Percentiles rank a stretch among this genome's conserved stretches.
Conservation (phyloP, 2,329 filamentous ascomycete species). For the Trichoderma hamatum region DNA sequence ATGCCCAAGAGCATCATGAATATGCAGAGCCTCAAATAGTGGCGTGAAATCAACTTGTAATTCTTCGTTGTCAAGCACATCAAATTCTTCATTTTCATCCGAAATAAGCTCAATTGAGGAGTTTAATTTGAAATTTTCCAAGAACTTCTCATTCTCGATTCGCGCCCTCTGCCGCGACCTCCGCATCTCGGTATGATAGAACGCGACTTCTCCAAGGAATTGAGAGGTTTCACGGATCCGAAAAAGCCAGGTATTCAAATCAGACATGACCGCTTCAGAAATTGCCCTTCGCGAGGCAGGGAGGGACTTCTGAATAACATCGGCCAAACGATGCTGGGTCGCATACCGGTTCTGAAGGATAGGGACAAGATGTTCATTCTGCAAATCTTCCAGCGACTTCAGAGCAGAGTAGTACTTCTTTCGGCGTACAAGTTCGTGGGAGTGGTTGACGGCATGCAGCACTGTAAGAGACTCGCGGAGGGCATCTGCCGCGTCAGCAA, state of each 20-base stretch:
- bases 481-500: conserved; percentile 87
- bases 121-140: conserved; percentile 87
- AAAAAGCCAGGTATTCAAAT: conserved; percentile 95
- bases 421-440: conserved; percentile 86
- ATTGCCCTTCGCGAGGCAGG: conserved; percentile 91
- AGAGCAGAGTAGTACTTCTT: conserved; percentile 96
- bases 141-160: conserved; percentile 71
- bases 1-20: conserved; percentile 91
- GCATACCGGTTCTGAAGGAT: conserved; percentile 80
- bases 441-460: conserved; percentile 87
- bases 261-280: conserved; percentile 94
- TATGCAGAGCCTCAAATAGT: conserved; percentile 92
- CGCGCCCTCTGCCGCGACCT: conserved; percentile 82
- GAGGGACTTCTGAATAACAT: conserved; percentile 94
- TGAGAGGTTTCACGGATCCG: conserved; percentile 94
- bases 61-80: conserved; percentile 93
- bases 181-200: conserved; percentile 92
- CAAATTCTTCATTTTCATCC: conserved; percentile 93
- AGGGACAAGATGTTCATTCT: conserved; percentile 85
- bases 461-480: conserved; percentile 91
- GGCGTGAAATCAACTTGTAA: conserved; percentile 93
- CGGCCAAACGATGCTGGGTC: conserved; percentile 91
- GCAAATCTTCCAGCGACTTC: conserved; percentile 90
- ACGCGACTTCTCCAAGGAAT: conserved; percentile 92
- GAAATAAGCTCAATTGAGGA: conserved; percentile 94